phyloP scores from a whole-genome alignment of 2,329 filamentous ascomycete species.

The Rhytidhysteron rufulum region DNA sequence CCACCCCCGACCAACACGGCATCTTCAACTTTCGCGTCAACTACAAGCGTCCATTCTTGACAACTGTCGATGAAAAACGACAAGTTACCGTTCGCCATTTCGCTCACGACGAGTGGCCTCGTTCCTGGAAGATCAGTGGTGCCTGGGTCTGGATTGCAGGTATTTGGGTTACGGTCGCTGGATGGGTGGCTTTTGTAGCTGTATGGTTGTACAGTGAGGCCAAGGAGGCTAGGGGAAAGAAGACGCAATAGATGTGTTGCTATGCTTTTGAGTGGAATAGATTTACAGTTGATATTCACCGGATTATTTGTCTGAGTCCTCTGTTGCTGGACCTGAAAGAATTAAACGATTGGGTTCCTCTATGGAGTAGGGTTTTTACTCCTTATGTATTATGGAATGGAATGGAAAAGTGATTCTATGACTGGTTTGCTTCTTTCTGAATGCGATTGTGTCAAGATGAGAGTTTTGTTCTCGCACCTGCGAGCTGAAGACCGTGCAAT shows the following conservation, averaged over 20 bases:
- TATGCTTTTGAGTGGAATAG: neutral
- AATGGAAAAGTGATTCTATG: too few species aligned
- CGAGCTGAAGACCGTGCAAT: too few species aligned
- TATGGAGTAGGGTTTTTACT: neutral
- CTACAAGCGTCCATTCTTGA: slow-evolving; percentile 93
- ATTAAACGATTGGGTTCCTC: too few species aligned
- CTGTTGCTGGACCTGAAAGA: too few species aligned
- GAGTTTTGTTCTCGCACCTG: too few species aligned
- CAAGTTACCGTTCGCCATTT: slow-evolving; percentile 95
- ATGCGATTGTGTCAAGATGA: too few species aligned
- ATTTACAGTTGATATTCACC: neutral
- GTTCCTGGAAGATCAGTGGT: slow-evolving; percentile 83
- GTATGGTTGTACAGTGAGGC: slow-evolving; percentile 82
- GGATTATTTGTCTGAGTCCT: too few species aligned
- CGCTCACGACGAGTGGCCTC: slow-evolving; percentile 93
- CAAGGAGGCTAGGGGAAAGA: slow-evolving; percentile 48
- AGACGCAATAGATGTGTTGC: slow-evolving; percentile 38
- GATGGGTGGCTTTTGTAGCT: slow-evolving; percentile 80
- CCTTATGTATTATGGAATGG: slow-evolving; percentile 1
- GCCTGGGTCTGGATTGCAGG: slow-evolving; percentile 95
- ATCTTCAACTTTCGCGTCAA: slow-evolving; percentile 98
- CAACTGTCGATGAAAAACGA: slow-evolving; percentile 85
- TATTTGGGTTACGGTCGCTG: slow-evolving; percentile 75
- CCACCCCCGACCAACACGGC: slow-evolving; percentile 90
- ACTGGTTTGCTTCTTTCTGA: too few species aligned